Base-by-base conservation (phyloP, 805 yeast species). In the Metschnikowia sp. region DNA sequence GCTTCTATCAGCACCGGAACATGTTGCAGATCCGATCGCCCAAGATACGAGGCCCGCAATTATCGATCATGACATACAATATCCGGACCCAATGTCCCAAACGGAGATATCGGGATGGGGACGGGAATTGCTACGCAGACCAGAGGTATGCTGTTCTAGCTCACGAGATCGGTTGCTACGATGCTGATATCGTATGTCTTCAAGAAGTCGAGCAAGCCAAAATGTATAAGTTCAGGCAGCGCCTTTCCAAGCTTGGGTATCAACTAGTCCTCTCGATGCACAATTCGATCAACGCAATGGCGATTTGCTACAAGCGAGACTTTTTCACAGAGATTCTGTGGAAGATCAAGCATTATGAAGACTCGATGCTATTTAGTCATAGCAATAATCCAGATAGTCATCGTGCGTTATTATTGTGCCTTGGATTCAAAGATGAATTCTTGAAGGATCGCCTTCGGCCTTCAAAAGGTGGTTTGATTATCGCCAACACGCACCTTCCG, bases 21-120 rank as follows among this genome's bases (percentile, higher is more conserved):
- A 35, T 35, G 37, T 13, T 13, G 22, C 3, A 15, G 18, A 35
- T 35, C 37, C 37, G 12, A 2, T 11, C 19, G 18, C 19, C 9
- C 11, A 12, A 8, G 10, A 34, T 36, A 3, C 39, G 26, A 1
- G 46, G 43, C 12, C 49, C 66, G 28, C 47, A 41, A 3, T 46
- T 69, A 15, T 64, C 74, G 36, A 76, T 88, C 35, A 83, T 88
- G 91, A 77, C 94, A 0, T 88, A 88, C 61, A 88, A 90, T 35
- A 18, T 15, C 22, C 26, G 26, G 3, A 22, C 26, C 2, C 26
- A 22, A 22, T 22, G 26, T 22, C 7, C 26, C 26, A 22, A 22
- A 86, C 59, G 95, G 88, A 0, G 70, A 78, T 41, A 0, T 67
- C 91, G 44, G 88, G 88, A 59, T 91, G 97, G 97, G 68, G 69